Conservation (phyloP, 2,329 filamentous ascomycete species). For the Boeremia lycopersici region DNA sequence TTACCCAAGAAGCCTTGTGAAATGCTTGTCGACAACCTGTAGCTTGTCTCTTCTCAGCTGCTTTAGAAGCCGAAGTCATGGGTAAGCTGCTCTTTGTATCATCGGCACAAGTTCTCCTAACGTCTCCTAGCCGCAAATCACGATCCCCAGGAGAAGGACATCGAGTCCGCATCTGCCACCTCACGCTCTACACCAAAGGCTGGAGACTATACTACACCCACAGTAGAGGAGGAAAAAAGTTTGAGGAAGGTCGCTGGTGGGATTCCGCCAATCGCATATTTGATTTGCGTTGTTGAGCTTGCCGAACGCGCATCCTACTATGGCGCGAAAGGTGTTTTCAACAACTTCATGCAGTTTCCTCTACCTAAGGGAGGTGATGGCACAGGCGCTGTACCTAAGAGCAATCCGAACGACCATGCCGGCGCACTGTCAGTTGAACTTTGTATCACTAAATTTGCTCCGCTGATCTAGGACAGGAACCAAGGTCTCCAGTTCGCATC, state of each 20-base stretch:
- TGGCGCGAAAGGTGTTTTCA: conserved; percentile 61
- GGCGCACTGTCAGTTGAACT: conserved; percentile 56
- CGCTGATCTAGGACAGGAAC: conserved; percentile 36
- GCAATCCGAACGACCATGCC: conserved; percentile 46
- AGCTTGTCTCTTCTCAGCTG: background rate
- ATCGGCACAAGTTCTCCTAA: background rate
- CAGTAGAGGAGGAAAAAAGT: conserved; percentile 53
- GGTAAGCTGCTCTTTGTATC: background rate
- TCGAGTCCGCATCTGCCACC: conserved; percentile 5
- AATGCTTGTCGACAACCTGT: conserved; percentile 7
- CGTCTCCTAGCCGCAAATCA: background rate
- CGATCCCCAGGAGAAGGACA: background rate
- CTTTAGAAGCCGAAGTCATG: background rate
- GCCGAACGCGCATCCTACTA: conserved; percentile 67
- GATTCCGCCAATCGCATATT: conserved; percentile 60
- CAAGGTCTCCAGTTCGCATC: conserved; percentile 62
- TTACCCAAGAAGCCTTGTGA: conserved; percentile 11
- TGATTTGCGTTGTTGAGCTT: conserved; percentile 65
- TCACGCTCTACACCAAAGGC: conserved; percentile 4
- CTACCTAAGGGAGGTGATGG: conserved; percentile 55
- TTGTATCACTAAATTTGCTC: too few species aligned
- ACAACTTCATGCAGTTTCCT: conserved; percentile 67
- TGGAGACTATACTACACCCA: conserved; percentile 41
- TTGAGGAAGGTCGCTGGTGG: conserved; percentile 58
- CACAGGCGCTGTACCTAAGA: conserved; percentile 39